Evolutionary conservation across 1,284 basidiomycete genomes (phyloP).

Genomic region (Sanghuangporus baumii): DNA sequence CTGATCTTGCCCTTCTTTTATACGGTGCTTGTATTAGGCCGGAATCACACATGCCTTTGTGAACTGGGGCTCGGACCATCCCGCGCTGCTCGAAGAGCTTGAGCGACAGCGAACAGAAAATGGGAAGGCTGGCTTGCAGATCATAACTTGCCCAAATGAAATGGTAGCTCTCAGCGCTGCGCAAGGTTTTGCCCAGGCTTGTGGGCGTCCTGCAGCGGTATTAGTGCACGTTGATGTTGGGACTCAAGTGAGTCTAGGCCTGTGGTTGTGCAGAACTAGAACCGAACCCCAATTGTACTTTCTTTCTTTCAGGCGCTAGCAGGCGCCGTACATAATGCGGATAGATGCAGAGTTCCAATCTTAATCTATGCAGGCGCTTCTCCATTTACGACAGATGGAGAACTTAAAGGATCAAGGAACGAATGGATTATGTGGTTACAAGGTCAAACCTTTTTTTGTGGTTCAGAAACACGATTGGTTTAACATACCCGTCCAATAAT

Average conservation of each 20-base stretch:
- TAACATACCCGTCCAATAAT: not conserved
- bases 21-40: not conserved
- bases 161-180: conserved; percentile 71
- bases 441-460: conserved; percentile 33
- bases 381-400: conserved; percentile 48
- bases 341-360: conserved; percentile 54
- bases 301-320: conserved; percentile 45
- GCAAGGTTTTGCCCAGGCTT: conserved; percentile 63
- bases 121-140: conserved; percentile 37
- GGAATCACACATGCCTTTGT: conserved; percentile 68
- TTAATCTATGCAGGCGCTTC: conserved; percentile 68
- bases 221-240: conserved; percentile 72
- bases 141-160: conserved; percentile 68
- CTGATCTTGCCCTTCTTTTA: not conserved
- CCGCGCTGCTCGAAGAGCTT: conserved; percentile 63
- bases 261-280: not conserved
- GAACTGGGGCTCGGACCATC: conserved; percentile 74
- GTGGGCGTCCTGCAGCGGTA: conserved; percentile 60
- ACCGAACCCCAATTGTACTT: not conserved
- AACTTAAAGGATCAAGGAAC: conserved; percentile 58
- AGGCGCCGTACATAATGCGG: conserved; percentile 68
- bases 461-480: not conserved
- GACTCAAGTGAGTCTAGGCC: conserved; percentile 45
- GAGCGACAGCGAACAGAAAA: conserved; percentile 43
- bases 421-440: conserved; percentile 73